Conservation (phyloP, 768 basidiomycete species). For the Erythrobasidium yunnanense region DNA sequence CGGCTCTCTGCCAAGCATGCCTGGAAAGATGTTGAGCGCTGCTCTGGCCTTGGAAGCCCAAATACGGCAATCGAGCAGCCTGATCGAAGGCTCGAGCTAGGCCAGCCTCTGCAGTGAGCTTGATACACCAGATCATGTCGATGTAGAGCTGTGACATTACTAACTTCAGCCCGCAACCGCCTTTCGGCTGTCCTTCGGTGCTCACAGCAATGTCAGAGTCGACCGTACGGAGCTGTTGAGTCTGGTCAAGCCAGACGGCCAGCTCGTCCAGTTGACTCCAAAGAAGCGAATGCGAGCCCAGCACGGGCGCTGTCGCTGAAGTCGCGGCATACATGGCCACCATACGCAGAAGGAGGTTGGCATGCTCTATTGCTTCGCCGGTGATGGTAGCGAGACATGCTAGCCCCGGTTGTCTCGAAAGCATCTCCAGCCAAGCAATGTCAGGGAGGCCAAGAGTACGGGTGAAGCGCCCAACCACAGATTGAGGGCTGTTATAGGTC, state of each 20-base stretch:
- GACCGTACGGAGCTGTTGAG: not conserved
- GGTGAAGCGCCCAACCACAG: not conserved
- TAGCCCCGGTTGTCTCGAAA: not conserved
- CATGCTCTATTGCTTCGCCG: not conserved
- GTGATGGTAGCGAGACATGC: not conserved
- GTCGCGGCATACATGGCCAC: not conserved
- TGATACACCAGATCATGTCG: not conserved
- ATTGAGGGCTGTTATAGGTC: not conserved
- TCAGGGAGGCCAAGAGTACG: not conserved
- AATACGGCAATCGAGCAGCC: too few relatives aligned
- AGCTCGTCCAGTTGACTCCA: not conserved
- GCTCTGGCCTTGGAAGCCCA: too few relatives aligned
- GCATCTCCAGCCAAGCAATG: not conserved
- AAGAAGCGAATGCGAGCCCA: not conserved
- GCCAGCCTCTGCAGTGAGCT: not conserved
- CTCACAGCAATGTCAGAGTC: not conserved
- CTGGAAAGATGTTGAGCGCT: too few relatives aligned
- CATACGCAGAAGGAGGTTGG: not conserved
- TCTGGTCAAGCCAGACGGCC: not conserved
- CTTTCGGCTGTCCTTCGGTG: not conserved
- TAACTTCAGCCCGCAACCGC: not conserved
- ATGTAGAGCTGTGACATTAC: not conserved
- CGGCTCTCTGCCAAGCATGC: too few relatives aligned
- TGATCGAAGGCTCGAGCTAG: not conserved
- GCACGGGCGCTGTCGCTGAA: not conserved